These are phyloP conservation scores for Rhizopus delemar DNA, from an alignment of 371 early-diverging fungal species.

Conservation along the genomic window DNA sequence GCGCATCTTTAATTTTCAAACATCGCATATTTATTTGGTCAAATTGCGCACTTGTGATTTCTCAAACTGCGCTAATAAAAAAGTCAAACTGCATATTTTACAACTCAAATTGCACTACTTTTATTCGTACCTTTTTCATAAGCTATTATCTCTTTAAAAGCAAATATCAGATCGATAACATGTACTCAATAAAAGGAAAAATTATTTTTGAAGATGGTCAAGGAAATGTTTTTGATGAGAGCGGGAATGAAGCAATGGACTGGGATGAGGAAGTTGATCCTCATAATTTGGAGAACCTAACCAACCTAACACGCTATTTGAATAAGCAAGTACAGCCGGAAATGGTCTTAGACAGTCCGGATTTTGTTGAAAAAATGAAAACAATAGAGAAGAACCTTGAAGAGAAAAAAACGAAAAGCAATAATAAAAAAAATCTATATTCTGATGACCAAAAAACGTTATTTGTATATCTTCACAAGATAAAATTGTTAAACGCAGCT, in stretches of 20 bases:
- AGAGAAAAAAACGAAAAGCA: not conserved
- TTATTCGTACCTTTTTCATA: slow-evolving; percentile 1
- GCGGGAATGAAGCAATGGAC: slow-evolving; percentile 14
- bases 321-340: not conserved
- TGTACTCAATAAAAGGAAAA: not conserved
- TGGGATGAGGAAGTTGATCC: slow-evolving; percentile 14
- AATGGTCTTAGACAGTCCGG: not conserved
- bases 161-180: not conserved
- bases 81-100: slow-evolving; percentile 3
- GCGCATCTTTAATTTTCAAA: not conserved
- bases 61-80: slow-evolving; percentile 5
- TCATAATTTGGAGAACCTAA: slow-evolving; percentile 1
- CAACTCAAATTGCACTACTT: not conserved
- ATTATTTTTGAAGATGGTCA: slow-evolving; percentile 13
- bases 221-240: slow-evolving; percentile 18
- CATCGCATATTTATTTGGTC: slow-evolving; percentile 3
- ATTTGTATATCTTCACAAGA: slow-evolving; percentile 6
- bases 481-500: not conserved
- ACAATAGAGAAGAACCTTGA: not conserved
- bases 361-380: not conserved
- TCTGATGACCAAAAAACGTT: not conserved
- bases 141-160: not conserved
- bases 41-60: slow-evolving; percentile 6
- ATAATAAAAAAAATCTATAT: not conserved
- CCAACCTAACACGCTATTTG: not conserved